Conservation (phyloP, 257 asterid species). For the Phtheirospermum japonicum region DNA sequence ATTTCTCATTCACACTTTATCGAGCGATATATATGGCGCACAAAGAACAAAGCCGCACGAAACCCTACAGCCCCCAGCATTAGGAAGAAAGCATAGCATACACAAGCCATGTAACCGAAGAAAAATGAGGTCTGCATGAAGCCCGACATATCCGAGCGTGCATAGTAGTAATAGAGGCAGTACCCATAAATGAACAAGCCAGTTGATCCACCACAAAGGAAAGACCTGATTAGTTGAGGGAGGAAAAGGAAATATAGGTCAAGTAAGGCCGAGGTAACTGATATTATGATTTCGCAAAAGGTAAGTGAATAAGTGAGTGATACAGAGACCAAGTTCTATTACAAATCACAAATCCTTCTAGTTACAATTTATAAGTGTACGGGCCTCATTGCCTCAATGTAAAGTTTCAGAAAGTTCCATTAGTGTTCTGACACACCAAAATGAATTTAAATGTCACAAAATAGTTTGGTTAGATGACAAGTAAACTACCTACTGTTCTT, state of each 20-base stretch:
- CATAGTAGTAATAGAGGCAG: slow-evolving; percentile 81
- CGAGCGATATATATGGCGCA: slow-evolving; percentile 77
- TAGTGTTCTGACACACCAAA: not conserved
- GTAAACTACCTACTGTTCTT: not conserved
- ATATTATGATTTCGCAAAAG: not conserved
- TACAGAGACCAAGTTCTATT: too few relatives aligned
- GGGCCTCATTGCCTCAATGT: not conserved
- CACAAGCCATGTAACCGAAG: slow-evolving; percentile 85
- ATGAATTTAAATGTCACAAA: not conserved
- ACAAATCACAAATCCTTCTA: not conserved
- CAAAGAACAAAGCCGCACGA: slow-evolving; percentile 84
- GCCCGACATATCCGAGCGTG: slow-evolving; percentile 92
- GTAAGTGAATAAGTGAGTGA: not conserved
- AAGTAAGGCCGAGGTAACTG: not conserved
- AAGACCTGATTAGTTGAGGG: slow-evolving; percentile 49
- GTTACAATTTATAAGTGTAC: not conserved
- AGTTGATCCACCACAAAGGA: slow-evolving; percentile 90
- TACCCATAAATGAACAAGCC: slow-evolving; percentile 81
- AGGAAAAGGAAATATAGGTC: not conserved
- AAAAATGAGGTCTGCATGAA: slow-evolving; percentile 94
- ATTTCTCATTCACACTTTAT: slow-evolving; percentile 60
- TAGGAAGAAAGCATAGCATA: slow-evolving; percentile 84
- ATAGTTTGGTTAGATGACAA: too few relatives aligned
- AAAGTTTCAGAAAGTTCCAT: not conserved
- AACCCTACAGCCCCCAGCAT: slow-evolving; percentile 89